Evolutionary conservation across 2,329 filamentous ascomycete genomes (phyloP), one percentile per base, ranked within the genome.

Genomic region (Phialophora expanda): DNA sequence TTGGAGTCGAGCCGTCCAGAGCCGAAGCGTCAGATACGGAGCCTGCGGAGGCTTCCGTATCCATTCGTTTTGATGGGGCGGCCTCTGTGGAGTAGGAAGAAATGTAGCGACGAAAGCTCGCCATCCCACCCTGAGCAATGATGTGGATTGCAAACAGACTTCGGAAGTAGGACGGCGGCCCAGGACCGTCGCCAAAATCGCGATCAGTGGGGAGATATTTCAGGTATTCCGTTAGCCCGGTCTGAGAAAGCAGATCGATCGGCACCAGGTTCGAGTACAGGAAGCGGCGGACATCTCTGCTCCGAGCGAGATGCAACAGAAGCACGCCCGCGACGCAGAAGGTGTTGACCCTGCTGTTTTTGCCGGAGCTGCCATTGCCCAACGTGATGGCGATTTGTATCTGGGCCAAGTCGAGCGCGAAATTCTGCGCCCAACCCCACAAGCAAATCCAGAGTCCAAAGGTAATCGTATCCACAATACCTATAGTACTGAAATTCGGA

Each of bases 371-470:
- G 66, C 92, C 92, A 66, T 93, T 93, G 68, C 93, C 93, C 11
- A 97, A 82, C 0, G 93, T 96, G 65, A 97, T 88, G 65, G 93
- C 93, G 75, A 97, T 96, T 75, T 97, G 92, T 65, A 94, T 91
- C 78, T 97, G 94, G 66, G 93, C 92, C 60, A 97, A 85, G 76
- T 97, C 93, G 72, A 97, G 84, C 65, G 94, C 90, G 74, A 96
- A 89, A 75, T 92, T 91, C 76, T 97, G 93, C 69, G 94, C 86
- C 65, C 92, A 92, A 34, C 89, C 88, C 91, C 91, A 96, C 68
- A 96, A 84, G 72, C 95, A 91, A 55, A 96, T 83, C 91, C 93
- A 97, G 69, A 95, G 83, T 69, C 94, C 82, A 72, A 97, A 84
- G 72, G 94, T 90, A 73, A 95, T 86, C 58, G 90, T 84, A 76